A percentile compares a stretch with the other conserved stretches of the same genome.
Conservation (phyloP, 371 early-diverging fungal species). For the Mucor plumbeus region DNA sequence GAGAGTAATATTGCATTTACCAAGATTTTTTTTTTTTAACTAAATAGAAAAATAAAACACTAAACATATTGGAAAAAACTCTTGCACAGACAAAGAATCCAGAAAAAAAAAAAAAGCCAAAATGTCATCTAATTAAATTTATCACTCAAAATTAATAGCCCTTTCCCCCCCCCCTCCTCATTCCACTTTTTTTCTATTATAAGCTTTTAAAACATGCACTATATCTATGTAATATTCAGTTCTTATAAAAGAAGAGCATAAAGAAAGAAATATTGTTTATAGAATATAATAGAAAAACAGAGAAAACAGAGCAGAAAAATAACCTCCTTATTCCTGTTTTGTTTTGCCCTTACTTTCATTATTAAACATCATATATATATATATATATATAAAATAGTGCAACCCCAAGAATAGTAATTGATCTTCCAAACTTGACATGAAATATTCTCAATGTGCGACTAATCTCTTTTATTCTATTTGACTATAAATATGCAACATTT, state of each 20-base stretch:
- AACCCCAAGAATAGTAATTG: neutral
- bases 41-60: too few species aligned
- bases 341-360: neutral
- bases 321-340: slow-evolving; percentile 4
- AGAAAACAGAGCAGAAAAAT: neutral
- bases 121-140: too few species aligned
- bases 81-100: too few species aligned
- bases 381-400: neutral
- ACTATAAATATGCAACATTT: neutral
- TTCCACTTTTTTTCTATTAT: too few species aligned
- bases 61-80: too few species aligned
- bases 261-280: neutral
- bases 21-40: too few species aligned
- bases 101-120: too few species aligned
- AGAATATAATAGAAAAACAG: neutral
- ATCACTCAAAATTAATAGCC: too few species aligned
- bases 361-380: neutral
- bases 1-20: too few species aligned
- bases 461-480: neutral
- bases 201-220: too few species aligned
- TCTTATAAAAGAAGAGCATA: neutral
- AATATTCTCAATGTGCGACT: neutral
- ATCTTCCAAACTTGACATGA: neutral
- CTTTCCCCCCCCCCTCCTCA: too few species aligned
- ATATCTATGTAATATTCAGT: too few species aligned